Conservation (phyloP, 495 filamentous ascomycete species). For the Neurospora tetrasperma region DNA sequence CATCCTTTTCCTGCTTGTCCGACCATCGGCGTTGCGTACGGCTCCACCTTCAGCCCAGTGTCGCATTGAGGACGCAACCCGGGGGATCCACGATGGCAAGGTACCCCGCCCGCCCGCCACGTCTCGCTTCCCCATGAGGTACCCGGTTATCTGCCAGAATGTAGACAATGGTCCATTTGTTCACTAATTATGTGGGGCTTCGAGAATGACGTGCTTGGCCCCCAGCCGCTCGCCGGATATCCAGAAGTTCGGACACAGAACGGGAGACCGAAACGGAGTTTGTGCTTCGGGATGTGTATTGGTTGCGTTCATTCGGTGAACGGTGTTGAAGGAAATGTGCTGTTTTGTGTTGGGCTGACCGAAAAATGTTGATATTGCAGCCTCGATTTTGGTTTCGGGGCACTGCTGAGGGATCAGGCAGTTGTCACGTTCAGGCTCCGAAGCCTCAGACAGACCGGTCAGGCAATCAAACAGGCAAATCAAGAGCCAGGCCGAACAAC, state of each 20-base stretch:
- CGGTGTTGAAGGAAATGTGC: background rate
- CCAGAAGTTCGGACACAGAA: background rate
- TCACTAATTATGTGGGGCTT: slow-evolving; percentile 4
- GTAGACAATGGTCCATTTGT: background rate
- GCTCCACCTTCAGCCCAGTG: background rate
- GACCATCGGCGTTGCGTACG: background rate
- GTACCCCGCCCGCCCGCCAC: background rate
- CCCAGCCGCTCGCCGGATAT: background rate
- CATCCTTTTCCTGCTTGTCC: background rate
- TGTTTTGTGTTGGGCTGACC: background rate
- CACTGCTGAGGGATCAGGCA: background rate
- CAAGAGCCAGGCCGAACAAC: background rate
- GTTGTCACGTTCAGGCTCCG: background rate
- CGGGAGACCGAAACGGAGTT: background rate
- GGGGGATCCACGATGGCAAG: background rate
- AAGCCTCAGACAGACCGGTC: background rate
- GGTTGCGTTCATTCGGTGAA: background rate
- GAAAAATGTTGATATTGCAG: background rate
- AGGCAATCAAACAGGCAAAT: background rate
- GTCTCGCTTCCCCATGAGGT: background rate
- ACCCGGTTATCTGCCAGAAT: background rate
- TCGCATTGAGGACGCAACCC: background rate
- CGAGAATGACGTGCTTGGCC: slow-evolving; percentile 16
- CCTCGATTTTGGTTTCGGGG: background rate
- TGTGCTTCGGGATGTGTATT: background rate